Evolutionary conservation across 2,329 filamentous ascomycete species (phyloP), one percentile per base, ranked within the genome.

Genomic region (Fusarium fujikuroi): DNA sequence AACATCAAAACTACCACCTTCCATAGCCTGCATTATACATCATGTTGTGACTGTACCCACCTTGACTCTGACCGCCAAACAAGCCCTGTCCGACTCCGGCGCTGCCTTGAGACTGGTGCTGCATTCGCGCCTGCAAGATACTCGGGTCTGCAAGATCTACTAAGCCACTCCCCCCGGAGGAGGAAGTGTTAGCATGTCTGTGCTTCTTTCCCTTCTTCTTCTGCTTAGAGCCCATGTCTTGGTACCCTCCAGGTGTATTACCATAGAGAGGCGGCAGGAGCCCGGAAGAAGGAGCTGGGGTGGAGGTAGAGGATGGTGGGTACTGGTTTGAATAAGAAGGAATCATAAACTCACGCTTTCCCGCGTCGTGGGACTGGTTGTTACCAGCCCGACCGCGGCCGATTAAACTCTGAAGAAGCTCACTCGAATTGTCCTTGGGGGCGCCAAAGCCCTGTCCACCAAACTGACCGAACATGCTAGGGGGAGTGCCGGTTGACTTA

Each of bases 171-270:
- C 95, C 95, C 89, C 93, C 93, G 91, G 95, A 97, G 92, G 95
- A 98, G 93, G 95, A 97, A 95, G 95, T 98, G 94, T 98, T 97
- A 96, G 95, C 95, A 92, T 98, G 95, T 92, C 95, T 97, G 90
- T 98, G 95, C 94, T 98, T 98, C 92, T 97, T 98, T 89, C 95
- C 95, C 94, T 97, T 97, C 91, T 97, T 98, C 92, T 97, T 97
- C 91, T 97, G 95, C 92, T 97, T 97, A 87, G 93, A 92, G 87
- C 93, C 93, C 87, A 92, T 92, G 84, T 97, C 95, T 91, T 95
- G 93, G 87, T 94, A 94, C 86, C 91, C 90, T 88, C 93, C 93
- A 88, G 92, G 87, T 87, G 93, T 92, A 83, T 91, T 88, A 86
- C 93, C 93, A 88, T 97, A 97, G 88, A 96, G 93, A 90, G 93